These are phyloP conservation scores for Beauveria australis DNA, from an alignment of 2,329 filamentous ascomycete species.

Conservation along the genomic window DNA sequence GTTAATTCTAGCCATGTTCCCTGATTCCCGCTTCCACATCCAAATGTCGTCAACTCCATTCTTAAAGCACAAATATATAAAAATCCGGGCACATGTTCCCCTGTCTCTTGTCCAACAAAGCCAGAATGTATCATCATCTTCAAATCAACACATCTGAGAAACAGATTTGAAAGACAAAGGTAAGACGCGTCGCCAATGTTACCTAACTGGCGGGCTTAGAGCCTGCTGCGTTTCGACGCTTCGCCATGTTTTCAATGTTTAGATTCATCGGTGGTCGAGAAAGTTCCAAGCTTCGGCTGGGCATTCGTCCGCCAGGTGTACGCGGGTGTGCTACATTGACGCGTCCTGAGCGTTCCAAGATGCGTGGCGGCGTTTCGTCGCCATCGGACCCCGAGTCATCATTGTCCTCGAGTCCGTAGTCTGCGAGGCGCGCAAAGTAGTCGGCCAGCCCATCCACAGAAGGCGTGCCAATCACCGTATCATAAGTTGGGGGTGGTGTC, in stretches of 20 bases:
- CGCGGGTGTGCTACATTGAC: constrained; percentile 51
- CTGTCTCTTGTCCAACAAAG: too few relatives aligned
- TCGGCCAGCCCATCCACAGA: constrained; percentile 67
- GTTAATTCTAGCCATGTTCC: too few relatives aligned
- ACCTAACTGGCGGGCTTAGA: neutral
- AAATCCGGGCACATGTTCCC: too few relatives aligned
- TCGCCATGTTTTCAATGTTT: constrained; percentile 4
- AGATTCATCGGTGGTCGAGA: constrained; percentile 24
- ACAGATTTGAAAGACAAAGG: too few relatives aligned
- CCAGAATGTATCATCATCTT: too few relatives aligned
- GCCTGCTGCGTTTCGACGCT: neutral
- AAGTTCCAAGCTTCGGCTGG: constrained; percentile 50
- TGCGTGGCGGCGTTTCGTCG: constrained; percentile 36
- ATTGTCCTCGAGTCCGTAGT: constrained; percentile 48
- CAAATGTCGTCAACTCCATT: too few relatives aligned
- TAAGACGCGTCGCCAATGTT: too few relatives aligned
- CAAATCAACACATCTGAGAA: too few relatives aligned
- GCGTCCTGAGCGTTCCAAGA: constrained; percentile 42
- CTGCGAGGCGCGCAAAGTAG: constrained; percentile 74
- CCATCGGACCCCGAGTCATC: constrained; percentile 34
- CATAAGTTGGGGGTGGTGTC: constrained; percentile 81
- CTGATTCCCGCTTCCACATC: too few relatives aligned
- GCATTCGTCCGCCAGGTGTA: constrained; percentile 45
- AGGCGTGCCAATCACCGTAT: constrained; percentile 62
- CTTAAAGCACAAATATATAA: too few relatives aligned